phyloP scores from a whole-genome alignment of 352 stramenopile genomes.

The Globisporangium paroecandrum region DNA sequence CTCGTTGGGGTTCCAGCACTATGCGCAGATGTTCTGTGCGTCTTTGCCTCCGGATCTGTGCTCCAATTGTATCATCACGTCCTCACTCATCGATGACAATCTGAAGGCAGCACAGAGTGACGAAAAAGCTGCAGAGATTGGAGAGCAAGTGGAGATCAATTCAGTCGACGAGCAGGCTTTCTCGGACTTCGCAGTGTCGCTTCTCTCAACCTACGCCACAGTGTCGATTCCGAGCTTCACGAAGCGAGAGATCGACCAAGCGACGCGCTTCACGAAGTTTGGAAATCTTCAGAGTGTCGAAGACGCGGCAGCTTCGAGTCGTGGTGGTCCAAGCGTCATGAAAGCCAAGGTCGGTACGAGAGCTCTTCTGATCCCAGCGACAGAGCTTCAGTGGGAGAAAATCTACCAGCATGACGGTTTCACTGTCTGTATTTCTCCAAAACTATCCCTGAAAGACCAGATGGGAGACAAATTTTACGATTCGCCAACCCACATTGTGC shows the following conservation, averaged over 20 bases:
- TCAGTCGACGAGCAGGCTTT: constrained; percentile 25
- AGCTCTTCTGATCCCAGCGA: constrained; percentile 18
- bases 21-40: constrained; percentile 13
- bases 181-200: constrained; percentile 24
- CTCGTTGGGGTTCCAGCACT: constrained; percentile 8
- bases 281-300: constrained; percentile 20
- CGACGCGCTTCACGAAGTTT: constrained; percentile 25
- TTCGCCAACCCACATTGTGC: constrained; percentile 10
- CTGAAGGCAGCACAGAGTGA: not conserved
- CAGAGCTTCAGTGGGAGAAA: constrained; percentile 10
- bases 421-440: constrained; percentile 15
- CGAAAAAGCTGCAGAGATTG: not conserved
- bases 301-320: not conserved
- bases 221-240: constrained; percentile 31
- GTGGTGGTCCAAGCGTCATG: not conserved
- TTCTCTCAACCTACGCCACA: constrained; percentile 28
- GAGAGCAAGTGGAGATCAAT: not conserved
- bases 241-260: constrained; percentile 31
- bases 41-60: constrained; percentile 19
- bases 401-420: constrained; percentile 14
- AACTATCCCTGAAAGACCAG: not conserved
- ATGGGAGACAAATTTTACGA: not conserved
- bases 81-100: not conserved
- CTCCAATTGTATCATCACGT: constrained; percentile 6
- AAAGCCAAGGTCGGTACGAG: constrained; percentile 11